These are phyloP conservation scores for Vaccinium macrocarpon DNA, from an alignment of 148 eudicot genomes.

Conservation along the genomic window DNA sequence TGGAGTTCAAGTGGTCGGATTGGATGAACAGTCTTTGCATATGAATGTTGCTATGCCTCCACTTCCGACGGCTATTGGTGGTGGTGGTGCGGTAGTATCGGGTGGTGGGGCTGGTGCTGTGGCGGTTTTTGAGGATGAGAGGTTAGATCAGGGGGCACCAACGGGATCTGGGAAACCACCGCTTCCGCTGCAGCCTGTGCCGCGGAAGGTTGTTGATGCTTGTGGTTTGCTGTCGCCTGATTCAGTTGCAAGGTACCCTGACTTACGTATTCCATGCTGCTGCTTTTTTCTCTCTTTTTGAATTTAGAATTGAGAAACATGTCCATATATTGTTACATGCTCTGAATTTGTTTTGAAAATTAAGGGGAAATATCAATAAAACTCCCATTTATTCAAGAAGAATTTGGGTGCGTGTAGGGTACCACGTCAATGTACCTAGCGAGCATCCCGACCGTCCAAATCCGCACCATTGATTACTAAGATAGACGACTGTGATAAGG, in stretches of 20 bases:
- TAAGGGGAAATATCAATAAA: neutral
- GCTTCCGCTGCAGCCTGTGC: conserved; percentile 53
- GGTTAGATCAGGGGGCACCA: conserved; percentile 43
- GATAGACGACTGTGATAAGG: no score
- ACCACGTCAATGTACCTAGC: no score
- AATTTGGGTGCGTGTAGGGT: no score
- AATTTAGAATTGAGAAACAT: neutral
- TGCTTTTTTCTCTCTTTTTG: neutral
- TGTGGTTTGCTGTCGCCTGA: conserved; percentile 62
- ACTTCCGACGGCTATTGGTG: conserved; percentile 21
- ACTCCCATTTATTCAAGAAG: no score
- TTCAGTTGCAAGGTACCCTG: conserved; percentile 57
- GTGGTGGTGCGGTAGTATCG: neutral
- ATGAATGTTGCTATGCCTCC: conserved; percentile 36
- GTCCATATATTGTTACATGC: neutral
- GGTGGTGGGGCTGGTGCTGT: conserved; percentile 8
- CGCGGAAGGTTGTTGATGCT: conserved; percentile 36
- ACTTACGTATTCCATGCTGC: neutral
- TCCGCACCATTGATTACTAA: no score
- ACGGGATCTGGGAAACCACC: conserved; percentile 57
- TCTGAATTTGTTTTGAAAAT: neutral
- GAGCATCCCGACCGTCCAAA: no score
- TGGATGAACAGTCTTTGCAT: conserved; percentile 50
- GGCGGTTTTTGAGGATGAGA: conserved; percentile 42
- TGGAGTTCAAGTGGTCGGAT: conserved; percentile 31